Evolutionary conservation across 225 moss, liverwort and hornwort species (phyloP), one percentile per base, ranked within the genome.

Genomic region (Sphagnum tenellum): DNA sequence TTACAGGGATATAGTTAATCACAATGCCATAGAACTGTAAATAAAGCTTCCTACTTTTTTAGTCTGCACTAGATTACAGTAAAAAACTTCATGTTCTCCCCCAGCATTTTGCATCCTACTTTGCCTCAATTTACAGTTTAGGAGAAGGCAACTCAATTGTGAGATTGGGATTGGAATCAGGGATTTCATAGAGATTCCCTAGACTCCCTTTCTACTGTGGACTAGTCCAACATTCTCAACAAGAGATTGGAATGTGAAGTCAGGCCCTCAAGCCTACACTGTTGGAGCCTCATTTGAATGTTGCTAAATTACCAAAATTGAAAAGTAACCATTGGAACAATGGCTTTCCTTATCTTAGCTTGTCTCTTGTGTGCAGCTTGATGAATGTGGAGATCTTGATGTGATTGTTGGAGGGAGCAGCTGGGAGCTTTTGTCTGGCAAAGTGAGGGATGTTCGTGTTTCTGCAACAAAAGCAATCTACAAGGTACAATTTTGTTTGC

Each of bases 341-440:
- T 12, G 58, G 12, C 14, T 12, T 5, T 59, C 5, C 5, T 12
- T 1, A 5, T 12, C 9, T 29, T 12, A 64, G 51, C 44, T 4
- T 54, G 50, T 69, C 44, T 12, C 11, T 4, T 59, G 14, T 52
- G 45, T 69, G 44, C 78, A 84, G 84, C 71, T 84, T 63, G 81
- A 84, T 71, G 68, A 3, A 55, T 76, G 71, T 67, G 84, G 75
- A 10, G 81, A 84, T 59, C 64, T 84, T 69, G 71, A 53, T 60
- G 84, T 84, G 62, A 69, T 65, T 54, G 84, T 84, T 55, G 63
- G 74, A 48, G 84, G 84, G 56, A 84, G 81, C 78, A 78, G 73
- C 59, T 78, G 65, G 84, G 84, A 84, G 12, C 81, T 84, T 54
- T 48, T 84, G 61, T 66, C 75, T 73, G 84, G 84, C 55, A 81